A percentile compares a stretch with the other conserved stretches of the same genome.
Evolutionary conservation across 257 asterid genomes (phyloP).

Genomic region (Lithospermum erythrorhizon): DNA sequence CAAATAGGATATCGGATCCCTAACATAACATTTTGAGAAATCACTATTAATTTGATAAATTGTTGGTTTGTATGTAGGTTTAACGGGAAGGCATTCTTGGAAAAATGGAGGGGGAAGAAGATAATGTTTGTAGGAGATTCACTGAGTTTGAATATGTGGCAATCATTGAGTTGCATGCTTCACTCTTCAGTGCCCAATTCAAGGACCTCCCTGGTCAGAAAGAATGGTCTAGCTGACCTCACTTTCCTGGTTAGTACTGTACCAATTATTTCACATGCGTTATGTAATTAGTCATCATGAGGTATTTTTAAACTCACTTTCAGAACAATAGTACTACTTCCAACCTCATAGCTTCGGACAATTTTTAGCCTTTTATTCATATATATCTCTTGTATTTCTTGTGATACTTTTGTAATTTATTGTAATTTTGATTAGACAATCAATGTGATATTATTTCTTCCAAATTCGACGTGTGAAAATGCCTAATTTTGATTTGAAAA

Average conservation of each 20-base stretch:
- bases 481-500: too few species aligned
- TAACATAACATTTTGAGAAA: too few species aligned
- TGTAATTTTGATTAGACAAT: too few species aligned
- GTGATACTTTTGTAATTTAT: too few species aligned
- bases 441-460: too few species aligned
- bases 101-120: conserved; percentile 77
- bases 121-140: conserved; percentile 97
- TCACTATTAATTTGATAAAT: not conserved
- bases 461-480: not conserved
- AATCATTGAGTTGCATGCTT: conserved; percentile 84
- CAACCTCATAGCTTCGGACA: too few species aligned
- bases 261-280: not conserved
- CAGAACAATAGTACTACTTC: too few species aligned
- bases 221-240: conserved; percentile 36
- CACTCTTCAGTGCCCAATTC: conserved; percentile 64
- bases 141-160: conserved; percentile 93
- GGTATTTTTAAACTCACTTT: too few species aligned
- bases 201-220: conserved; percentile 27
- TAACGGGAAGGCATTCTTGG: conserved; percentile 65
- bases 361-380: not conserved
- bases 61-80: conserved; percentile 36
- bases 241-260: conserved; percentile 46
- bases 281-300: too few species aligned
- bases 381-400: not conserved
- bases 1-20: too few species aligned